These are phyloP conservation scores for Syzygium malaccense DNA, from an alignment of 441 rosid species.

Conservation along the genomic window DNA sequence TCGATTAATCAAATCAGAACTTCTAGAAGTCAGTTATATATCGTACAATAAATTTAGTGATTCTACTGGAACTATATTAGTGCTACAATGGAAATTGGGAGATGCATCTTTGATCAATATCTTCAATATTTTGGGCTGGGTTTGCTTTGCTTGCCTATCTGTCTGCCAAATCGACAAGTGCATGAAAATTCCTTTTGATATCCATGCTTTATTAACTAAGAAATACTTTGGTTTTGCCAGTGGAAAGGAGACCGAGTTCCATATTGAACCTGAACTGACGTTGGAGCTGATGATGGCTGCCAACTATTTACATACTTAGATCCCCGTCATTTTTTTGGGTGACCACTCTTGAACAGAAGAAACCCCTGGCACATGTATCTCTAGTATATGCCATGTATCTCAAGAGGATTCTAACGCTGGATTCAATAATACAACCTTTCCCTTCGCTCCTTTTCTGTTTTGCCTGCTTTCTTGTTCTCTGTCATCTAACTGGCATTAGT, in stretches of 20 bases:
- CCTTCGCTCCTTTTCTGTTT: not conserved
- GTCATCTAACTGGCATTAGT: not conserved
- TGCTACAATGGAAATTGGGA: not conserved
- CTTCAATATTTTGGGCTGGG: not conserved
- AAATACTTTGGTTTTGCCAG: slow-evolving; percentile 27
- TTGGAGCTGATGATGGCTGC: slow-evolving; percentile 99
- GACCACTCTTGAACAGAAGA: not conserved
- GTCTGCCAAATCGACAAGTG: not conserved
- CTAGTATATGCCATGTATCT: not conserved
- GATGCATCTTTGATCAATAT: not conserved
- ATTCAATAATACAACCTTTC: not conserved
- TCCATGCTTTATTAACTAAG: not conserved
- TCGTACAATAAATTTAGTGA: not conserved
- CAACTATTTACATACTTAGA: slow-evolving; percentile 80
- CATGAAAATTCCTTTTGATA: not conserved
- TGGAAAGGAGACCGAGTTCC: slow-evolving; percentile 89
- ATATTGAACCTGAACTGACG: slow-evolving; percentile 88
- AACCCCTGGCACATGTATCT: not conserved
- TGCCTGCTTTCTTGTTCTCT: not conserved
- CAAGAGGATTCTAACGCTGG: not conserved
- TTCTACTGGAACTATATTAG: not conserved
- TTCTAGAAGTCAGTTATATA: not conserved
- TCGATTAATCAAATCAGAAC: not conserved
- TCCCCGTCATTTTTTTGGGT: slow-evolving; percentile 7
- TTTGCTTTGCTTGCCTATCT: not conserved